phyloP scores from a whole-genome alignment of 768 basidiomycete genomes.

The Postia placenta region DNA sequence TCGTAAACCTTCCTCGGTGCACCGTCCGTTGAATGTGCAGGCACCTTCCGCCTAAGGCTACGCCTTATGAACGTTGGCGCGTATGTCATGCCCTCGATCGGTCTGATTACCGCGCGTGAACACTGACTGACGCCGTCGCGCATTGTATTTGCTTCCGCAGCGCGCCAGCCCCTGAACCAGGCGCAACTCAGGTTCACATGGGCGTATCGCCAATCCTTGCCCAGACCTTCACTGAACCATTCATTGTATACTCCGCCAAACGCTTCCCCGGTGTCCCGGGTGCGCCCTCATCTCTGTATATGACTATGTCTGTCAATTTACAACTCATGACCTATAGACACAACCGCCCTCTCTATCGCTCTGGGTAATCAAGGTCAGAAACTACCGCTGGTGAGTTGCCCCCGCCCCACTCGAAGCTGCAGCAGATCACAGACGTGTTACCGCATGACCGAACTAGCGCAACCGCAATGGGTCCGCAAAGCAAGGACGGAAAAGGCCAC shows the following conservation, averaged over 20 bases:
- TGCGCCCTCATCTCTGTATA: conserved; percentile 27
- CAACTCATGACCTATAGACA: conserved; percentile 40
- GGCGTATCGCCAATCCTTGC: conserved; percentile 74
- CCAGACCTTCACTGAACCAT: conserved; percentile 76
- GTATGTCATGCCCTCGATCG: conserved; percentile 46
- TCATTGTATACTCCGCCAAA: conserved; percentile 88
- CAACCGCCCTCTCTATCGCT: conserved; percentile 84
- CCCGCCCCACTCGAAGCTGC: conserved; percentile 10
- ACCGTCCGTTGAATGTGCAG: conserved; percentile 33
- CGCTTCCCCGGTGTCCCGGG: conserved; percentile 93
- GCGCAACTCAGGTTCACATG: conserved; percentile 59
- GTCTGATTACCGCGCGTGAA: conserved; percentile 4
- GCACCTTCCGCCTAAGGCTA: conserved; percentile 80
- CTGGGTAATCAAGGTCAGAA: conserved; percentile 90
- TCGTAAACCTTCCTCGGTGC: conserved; percentile 13
- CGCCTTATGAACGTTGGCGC: conserved; percentile 86
- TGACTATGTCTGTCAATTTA: conserved; percentile 7
- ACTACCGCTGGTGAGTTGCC: conserved; percentile 64
- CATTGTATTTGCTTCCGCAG: conserved; percentile 28
- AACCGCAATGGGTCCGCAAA: conserved; percentile 76
- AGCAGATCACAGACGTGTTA: neutral
- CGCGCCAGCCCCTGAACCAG: conserved; percentile 66
- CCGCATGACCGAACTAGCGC: conserved; percentile 40
- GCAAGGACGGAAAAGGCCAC: conserved; percentile 47
- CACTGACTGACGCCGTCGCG: conserved; percentile 5